These are phyloP conservation scores for Fistulifera solaris DNA, from an alignment of 108 stramenopile genomes.

Conservation along the genomic window DNA sequence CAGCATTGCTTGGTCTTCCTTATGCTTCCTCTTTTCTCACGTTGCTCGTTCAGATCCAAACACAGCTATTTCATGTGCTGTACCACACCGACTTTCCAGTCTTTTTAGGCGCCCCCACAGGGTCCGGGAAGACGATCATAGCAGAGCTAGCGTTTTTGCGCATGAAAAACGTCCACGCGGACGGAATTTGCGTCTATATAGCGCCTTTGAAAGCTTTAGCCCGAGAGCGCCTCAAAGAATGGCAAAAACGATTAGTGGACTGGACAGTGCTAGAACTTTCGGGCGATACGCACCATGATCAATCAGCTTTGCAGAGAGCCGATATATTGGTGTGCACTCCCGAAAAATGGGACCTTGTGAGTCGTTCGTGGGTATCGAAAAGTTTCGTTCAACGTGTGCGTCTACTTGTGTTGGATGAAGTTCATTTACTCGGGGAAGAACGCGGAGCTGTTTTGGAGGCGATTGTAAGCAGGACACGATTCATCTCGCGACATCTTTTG, in stretches of 20 bases:
- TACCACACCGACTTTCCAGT: constrained; percentile 88
- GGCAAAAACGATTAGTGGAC: constrained; percentile 75
- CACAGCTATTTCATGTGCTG: constrained; percentile 84
- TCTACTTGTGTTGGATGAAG: constrained; percentile 96
- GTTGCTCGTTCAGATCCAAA: constrained; percentile 85
- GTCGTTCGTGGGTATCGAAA: constrained; percentile 84
- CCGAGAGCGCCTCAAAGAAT: constrained; percentile 93
- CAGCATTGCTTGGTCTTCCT: background rate
- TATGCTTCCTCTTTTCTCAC: constrained; percentile 49
- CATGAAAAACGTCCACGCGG: constrained; percentile 64
- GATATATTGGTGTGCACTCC: constrained; percentile 97
- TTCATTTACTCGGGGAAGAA: constrained; percentile 98
- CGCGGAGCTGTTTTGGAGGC: constrained; percentile 98
- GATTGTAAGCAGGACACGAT: constrained; percentile 90
- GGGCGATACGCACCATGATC: constrained; percentile 94
- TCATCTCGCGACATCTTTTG: constrained; percentile 67
- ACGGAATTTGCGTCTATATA: constrained; percentile 92
- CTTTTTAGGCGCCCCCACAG: constrained; percentile 96
- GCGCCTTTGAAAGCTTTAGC: constrained; percentile 98
- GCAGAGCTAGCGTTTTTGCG: constrained; percentile 78
- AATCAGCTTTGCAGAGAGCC: constrained; percentile 64
- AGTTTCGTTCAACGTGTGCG: constrained; percentile 77
- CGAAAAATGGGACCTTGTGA: constrained; percentile 98
- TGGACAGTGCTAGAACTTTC: constrained; percentile 95
- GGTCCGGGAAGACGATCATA: constrained; percentile 84